Percentiles rank a stretch among this genome's conserved stretches.
phyloP scores from a whole-genome alignment of 768 basidiomycete genomes.

The Boletales sp. region DNA sequence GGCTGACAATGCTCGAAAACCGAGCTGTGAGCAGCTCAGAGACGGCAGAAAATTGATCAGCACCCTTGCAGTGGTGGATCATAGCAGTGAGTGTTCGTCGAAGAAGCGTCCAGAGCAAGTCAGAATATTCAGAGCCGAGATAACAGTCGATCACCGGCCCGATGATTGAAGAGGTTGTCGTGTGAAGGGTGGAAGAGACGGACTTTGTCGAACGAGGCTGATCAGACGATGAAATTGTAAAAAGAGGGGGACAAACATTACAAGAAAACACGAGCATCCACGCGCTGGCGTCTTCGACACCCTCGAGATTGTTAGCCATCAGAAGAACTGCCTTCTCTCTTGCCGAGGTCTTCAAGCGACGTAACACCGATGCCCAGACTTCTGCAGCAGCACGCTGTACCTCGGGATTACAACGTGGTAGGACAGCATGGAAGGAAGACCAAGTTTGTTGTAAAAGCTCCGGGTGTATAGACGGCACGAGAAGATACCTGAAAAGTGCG shows the following conservation, averaged over 20 bases:
- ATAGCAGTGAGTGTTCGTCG: slow-evolving; percentile 76
- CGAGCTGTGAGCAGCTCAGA: slow-evolving; percentile 49
- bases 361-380: slow-evolving; percentile 78
- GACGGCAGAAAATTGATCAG: slow-evolving; percentile 59
- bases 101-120: slow-evolving; percentile 50
- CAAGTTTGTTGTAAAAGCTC: slow-evolving; percentile 60
- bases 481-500: slow-evolving; percentile 65
- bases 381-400: slow-evolving; percentile 78
- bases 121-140: slow-evolving; percentile 38
- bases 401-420: slow-evolving; percentile 64
- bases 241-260: slow-evolving; percentile 47
- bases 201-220: slow-evolving; percentile 43
- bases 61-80: slow-evolving; percentile 74
- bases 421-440: slow-evolving; percentile 43
- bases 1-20: slow-evolving; percentile 24
- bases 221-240: background rate
- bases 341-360: slow-evolving; percentile 62
- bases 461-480: slow-evolving; percentile 57
- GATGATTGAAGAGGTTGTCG: slow-evolving; percentile 63
- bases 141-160: slow-evolving; percentile 54
- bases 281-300: slow-evolving; percentile 60
- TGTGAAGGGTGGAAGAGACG: slow-evolving; percentile 81
- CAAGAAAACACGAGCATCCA: slow-evolving; percentile 78
- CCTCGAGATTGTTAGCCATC: slow-evolving; percentile 48
- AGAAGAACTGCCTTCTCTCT: slow-evolving; percentile 54